phyloP scores from a whole-genome alignment of 306 rosid species.

The Comarum palustre region DNA sequence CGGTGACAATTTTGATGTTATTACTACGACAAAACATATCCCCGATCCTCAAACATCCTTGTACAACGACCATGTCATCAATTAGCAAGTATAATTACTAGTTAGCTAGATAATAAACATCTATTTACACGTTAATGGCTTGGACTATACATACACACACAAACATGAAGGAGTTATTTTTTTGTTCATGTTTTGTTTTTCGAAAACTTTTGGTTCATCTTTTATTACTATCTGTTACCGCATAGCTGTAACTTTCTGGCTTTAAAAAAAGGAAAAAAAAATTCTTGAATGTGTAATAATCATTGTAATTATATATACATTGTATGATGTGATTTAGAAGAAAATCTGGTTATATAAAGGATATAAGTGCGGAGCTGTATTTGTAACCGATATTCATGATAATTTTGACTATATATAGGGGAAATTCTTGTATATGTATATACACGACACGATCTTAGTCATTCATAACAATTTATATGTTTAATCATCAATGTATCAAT shows the following conservation, averaged over 20 bases:
- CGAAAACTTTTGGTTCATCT: neutral
- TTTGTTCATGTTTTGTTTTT: no score
- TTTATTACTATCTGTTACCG: neutral
- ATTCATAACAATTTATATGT: no score
- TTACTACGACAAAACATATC: slow-evolving; percentile 4
- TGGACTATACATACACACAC: neutral
- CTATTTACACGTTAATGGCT: no score
- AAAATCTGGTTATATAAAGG: neutral
- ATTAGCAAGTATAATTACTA: neutral
- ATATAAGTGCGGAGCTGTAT: neutral
- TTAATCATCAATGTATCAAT: no score
- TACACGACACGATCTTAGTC: no score
- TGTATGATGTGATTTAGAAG: neutral
- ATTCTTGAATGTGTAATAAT: neutral
- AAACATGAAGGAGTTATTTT: no score
- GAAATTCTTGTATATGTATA: no score
- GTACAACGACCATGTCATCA: neutral
- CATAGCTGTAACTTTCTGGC: neutral
- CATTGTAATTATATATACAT: neutral
- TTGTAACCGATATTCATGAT: neutral
- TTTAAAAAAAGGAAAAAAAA: no score
- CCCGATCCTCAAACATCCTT: neutral
- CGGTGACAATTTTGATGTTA: neutral
- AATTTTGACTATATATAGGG: neutral
- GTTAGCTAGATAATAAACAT: neutral